Conservation (phyloP, 305 asterid genomes). For the Fraxinus sp. region DNA sequence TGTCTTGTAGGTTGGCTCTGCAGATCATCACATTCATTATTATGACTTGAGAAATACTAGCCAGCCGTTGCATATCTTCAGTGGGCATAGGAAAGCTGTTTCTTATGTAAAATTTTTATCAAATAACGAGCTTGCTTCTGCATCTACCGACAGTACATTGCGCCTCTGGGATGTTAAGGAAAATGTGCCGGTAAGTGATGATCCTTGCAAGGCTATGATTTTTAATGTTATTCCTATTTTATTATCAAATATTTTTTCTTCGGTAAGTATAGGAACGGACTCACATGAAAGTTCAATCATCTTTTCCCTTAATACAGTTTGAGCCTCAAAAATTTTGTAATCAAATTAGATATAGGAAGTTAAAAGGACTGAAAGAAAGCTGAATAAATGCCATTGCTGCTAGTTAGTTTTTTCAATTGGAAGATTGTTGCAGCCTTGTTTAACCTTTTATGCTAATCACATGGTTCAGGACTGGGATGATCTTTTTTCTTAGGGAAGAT, state of each 20-base stretch:
- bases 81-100: slow-evolving; percentile 82
- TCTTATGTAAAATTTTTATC: slow-evolving; percentile 85
- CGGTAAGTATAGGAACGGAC: neutral
- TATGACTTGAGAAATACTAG: slow-evolving; percentile 72
- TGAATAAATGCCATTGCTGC: neutral
- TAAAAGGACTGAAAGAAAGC: neutral
- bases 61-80: slow-evolving; percentile 65
- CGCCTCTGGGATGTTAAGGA: slow-evolving; percentile 86
- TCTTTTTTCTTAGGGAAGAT: neutral
- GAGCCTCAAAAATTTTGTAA: neutral
- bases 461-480: neutral
- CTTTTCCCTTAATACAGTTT: neutral
- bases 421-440: neutral
- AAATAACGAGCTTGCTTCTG: slow-evolving; percentile 79
- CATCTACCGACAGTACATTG: slow-evolving; percentile 83
- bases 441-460: neutral
- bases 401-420: neutral
- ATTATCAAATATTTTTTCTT: neutral
- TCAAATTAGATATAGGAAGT: neutral
- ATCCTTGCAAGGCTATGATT: neutral
- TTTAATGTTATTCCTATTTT: neutral
- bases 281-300: neutral
- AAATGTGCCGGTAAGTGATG: slow-evolving; percentile 55
- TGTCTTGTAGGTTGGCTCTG: slow-evolving; percentile 78
- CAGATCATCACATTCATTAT: slow-evolving; percentile 86